Conservation (phyloP, 2,329 filamentous ascomycete species). For the Alternaria arbusti region DNA sequence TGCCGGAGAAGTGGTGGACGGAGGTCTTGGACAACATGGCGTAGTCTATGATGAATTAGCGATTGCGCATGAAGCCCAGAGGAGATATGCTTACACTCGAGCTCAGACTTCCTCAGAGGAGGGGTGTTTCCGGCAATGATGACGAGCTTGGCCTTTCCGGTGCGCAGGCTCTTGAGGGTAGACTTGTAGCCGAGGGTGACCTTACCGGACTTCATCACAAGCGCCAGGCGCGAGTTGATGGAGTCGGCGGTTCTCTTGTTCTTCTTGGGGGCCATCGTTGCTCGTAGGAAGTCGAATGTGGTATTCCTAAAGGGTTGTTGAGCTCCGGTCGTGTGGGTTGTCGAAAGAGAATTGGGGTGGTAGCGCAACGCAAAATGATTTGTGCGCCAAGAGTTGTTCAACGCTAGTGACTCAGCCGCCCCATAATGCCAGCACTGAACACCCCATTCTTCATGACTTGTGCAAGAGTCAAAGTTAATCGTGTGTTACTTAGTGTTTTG, state of each 20-base stretch:
- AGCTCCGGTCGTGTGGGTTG: conserved; percentile 39
- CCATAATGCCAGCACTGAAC: not conserved
- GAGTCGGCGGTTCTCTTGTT: conserved; percentile 83
- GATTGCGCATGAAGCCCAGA: not conserved
- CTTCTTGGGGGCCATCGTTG: conserved; percentile 76
- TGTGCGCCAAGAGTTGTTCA: conserved; percentile 26
- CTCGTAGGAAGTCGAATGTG: conserved; percentile 42
- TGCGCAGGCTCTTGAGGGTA: conserved; percentile 84
- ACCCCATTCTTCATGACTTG: not conserved
- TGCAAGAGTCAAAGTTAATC: no score
- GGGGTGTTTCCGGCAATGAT: conserved; percentile 96
- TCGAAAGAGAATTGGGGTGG: not conserved
- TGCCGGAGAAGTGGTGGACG: conserved; percentile 97
- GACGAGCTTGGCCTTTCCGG: conserved; percentile 98
- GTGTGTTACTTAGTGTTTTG: not conserved
- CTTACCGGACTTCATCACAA: conserved; percentile 75
- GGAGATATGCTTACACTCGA: conserved; percentile 74
- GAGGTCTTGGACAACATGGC: conserved; percentile 22
- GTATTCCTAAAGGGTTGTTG: conserved; percentile 41
- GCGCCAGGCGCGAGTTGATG: conserved; percentile 72
- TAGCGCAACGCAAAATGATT: conserved; percentile 12
- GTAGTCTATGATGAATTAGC: conserved; percentile 11
- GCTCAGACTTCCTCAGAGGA: conserved; percentile 95
- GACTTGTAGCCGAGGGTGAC: conserved; percentile 92
- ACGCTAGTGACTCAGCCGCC: conserved; percentile 8